Evolutionary conservation across 768 basidiomycete species (phyloP).

Genomic region (Tricholomella constricta): DNA sequence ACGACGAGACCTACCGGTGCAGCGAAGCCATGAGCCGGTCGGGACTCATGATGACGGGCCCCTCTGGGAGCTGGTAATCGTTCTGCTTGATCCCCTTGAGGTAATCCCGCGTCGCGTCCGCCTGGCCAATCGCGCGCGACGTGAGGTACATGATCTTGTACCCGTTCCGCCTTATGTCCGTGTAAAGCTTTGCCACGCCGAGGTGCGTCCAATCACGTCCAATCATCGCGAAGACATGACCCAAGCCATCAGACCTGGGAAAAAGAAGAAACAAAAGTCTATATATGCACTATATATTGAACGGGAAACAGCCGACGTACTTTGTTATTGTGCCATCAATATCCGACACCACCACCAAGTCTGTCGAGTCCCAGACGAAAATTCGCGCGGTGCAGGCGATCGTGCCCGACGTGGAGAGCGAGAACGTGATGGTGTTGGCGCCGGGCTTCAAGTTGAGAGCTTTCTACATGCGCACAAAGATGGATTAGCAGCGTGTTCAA

Average conservation of each 20-base stretch:
- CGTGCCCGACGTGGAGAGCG: constrained; percentile 78
- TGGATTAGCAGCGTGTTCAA: background rate
- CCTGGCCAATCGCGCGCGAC: constrained; percentile 95
- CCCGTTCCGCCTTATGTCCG: constrained; percentile 92
- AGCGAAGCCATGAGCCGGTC: constrained; percentile 92
- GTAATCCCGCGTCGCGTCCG: constrained; percentile 94
- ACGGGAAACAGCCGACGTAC: constrained; percentile 43
- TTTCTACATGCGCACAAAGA: constrained; percentile 55
- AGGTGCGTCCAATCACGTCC: constrained; percentile 98
- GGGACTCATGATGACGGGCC: constrained; percentile 98
- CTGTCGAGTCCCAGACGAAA: constrained; percentile 94
- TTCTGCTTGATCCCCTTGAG: constrained; percentile 94
- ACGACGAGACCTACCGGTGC: constrained; percentile 68
- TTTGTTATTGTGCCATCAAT: constrained; percentile 99
- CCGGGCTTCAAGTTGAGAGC: constrained; percentile 81
- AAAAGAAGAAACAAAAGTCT: background rate
- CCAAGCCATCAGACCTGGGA: constrained; percentile 87
- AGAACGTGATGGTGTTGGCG: constrained; percentile 91
- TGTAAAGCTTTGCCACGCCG: constrained; percentile 96
- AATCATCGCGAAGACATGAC: constrained; percentile 96
- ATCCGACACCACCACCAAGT: constrained; percentile 90
- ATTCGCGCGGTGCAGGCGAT: constrained; percentile 90
- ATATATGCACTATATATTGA: background rate
- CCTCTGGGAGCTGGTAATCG: constrained; percentile 94
- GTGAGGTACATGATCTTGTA: constrained; percentile 99